Evolutionary conservation across 768 basidiomycete genomes (phyloP).

Genomic region (Ramaria rubella): DNA sequence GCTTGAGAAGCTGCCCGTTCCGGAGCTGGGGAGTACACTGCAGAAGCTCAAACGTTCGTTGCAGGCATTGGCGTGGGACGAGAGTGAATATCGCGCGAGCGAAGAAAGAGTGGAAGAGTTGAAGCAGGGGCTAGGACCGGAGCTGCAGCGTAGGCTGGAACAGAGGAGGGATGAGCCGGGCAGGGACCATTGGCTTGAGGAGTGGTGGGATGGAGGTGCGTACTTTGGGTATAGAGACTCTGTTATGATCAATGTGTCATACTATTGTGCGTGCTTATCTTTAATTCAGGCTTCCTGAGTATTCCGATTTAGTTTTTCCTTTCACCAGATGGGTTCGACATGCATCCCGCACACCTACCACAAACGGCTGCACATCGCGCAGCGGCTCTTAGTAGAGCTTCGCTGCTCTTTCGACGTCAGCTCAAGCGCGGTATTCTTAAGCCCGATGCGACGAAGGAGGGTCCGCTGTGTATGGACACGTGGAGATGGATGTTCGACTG

Average conservation of each 20-base stretch:
- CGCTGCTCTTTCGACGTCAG: constrained; percentile 66
- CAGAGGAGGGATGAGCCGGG: constrained; percentile 39
- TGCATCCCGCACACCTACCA: constrained; percentile 53
- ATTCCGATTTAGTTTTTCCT: not conserved
- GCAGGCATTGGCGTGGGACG: constrained; percentile 62
- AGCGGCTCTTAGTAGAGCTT: constrained; percentile 60
- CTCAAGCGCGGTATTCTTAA: constrained; percentile 59
- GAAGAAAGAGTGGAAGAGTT: constrained; percentile 65
- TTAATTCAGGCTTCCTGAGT: not conserved
- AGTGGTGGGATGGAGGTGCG: constrained; percentile 88
- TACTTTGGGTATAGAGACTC: constrained; percentile 86
- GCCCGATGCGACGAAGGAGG: constrained; percentile 62
- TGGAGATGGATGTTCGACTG: constrained; percentile 94
- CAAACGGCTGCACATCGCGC: constrained; percentile 59
- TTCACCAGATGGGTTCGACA: constrained; percentile 65
- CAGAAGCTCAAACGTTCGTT: constrained; percentile 62
- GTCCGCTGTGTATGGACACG: constrained; percentile 79
- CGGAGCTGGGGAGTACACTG: constrained; percentile 59
- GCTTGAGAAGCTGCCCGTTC: constrained; percentile 73
- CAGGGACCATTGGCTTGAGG: constrained; percentile 76
- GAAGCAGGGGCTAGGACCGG: constrained; percentile 30
- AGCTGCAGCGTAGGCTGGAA: constrained; percentile 61
- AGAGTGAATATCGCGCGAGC: constrained; percentile 48
- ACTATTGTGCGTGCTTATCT: constrained; percentile 1
- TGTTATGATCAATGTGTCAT: constrained; percentile 8